Evolutionary conservation across 129 eudicot genomes (phyloP), one percentile per base, ranked within the genome.

Genomic region (Sambucus nigra): DNA sequence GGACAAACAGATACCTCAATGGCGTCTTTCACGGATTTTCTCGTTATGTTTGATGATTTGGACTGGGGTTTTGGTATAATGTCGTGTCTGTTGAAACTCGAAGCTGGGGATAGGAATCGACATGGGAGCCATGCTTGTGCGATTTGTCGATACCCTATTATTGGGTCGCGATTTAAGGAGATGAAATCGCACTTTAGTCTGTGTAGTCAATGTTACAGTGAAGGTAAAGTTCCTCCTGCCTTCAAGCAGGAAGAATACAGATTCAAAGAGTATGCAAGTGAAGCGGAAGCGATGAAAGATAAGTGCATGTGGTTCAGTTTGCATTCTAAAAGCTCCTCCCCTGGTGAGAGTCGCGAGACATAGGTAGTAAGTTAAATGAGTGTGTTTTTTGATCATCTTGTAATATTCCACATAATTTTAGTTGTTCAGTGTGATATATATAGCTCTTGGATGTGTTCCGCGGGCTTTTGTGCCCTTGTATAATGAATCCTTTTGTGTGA

Each of bases 161-260:
- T 82, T 27, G 99, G 99, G 20, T 77, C 87, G 0, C 86, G 95
- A 4, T 91, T 91, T 35, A 85, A 74, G 74, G 99, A 91, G 73
- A 76, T 73, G 82, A 91, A 82, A 60, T 60, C 78, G 7, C 78
- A 57, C 28, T 72, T 91, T 50, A 91, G 95, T 64, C 55, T 91
- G 35, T 91, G 99, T 64, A 73, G 83, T 65, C 82, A 68, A 38
- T 91, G 99, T 60, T 91, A 91, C 49, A 75, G 94, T 55, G 99
- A 91, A 73, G 94, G 99, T 33, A 91, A 91, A 69, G 99, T 91
- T 59, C 88, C 89, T 45, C 73, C 89, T 25, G 59, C 76, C 31
- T 67, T 73, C 32, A 86, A 91, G 89, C 76, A 54, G 57, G 95
- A 91, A 51, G 94, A 86, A 73, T 91, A 76, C 57, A 53, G 63